Percentiles rank a stretch among this genome's conserved stretches.
Conservation (phyloP, 495 filamentous ascomycete species). For the Lasiosphaeriaceae sp. region DNA sequence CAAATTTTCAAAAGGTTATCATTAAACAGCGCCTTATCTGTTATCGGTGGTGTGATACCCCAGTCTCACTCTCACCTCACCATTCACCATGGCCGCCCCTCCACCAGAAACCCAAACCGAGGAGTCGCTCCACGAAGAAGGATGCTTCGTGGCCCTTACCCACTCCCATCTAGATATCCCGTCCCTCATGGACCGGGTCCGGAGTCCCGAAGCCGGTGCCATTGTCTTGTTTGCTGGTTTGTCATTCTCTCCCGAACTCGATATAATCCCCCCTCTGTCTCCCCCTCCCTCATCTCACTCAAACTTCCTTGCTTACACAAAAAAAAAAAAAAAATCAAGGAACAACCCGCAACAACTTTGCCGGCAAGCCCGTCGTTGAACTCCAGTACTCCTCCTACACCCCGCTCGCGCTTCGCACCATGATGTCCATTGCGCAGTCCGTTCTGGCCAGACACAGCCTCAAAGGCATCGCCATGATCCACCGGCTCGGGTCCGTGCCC, state of each 20-base stretch:
- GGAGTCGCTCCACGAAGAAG: slow-evolving; percentile 30
- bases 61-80: no score
- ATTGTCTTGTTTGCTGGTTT: slow-evolving; percentile 82
- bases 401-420: slow-evolving; percentile 69
- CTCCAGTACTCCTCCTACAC: slow-evolving; percentile 83
- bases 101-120: not conserved
- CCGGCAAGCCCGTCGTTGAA: slow-evolving; percentile 64
- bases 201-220: slow-evolving; percentile 78
- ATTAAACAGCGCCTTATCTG: no score
- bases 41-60: no score
- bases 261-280: slow-evolving; percentile 11
- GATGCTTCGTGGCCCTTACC: slow-evolving; percentile 61
- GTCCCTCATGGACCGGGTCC: slow-evolving; percentile 60
- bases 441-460: slow-evolving; percentile 59
- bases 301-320: not conserved
- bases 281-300: not conserved
- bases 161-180: slow-evolving; percentile 56
- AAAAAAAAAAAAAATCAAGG: slow-evolving; percentile 42
- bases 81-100: not conserved
- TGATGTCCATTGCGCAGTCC: slow-evolving; percentile 61
- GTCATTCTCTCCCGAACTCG: slow-evolving; percentile 8
- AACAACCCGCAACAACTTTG: slow-evolving; percentile 85
- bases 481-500: slow-evolving; percentile 82
- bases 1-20: no score
- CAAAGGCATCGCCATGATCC: slow-evolving; percentile 69